Percentiles rank a stretch among this genome's conserved stretches.
Conservation (phyloP, 2,329 filamentous ascomycete species). For the Dryadomyces quercus-mongolicae region DNA sequence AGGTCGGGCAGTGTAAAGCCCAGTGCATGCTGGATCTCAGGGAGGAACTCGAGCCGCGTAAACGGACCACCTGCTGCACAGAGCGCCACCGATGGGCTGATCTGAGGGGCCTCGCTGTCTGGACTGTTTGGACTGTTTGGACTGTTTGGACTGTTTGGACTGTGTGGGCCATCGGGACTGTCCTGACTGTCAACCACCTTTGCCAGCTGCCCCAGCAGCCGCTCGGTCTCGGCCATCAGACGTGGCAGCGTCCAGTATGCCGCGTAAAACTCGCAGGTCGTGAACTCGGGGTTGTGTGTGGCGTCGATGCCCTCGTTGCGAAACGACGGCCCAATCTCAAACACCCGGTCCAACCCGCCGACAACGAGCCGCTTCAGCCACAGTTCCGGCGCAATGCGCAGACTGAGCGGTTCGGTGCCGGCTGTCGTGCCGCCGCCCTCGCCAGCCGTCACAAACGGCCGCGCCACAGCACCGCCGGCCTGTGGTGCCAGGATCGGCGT, state of each 20-base stretch:
- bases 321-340: slow-evolving; percentile 87
- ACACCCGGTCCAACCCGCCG: slow-evolving; percentile 77
- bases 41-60: slow-evolving; percentile 66
- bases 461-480: slow-evolving; percentile 78
- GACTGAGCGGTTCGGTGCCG: slow-evolving; percentile 34
- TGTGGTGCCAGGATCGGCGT: slow-evolving; percentile 77
- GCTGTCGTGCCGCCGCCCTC: slow-evolving; percentile 32
- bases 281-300: slow-evolving; percentile 95
- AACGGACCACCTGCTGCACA: slow-evolving; percentile 32
- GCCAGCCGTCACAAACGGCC: slow-evolving; percentile 62
- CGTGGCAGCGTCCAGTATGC: slow-evolving; percentile 67
- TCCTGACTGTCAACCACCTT: slow-evolving; percentile 26
- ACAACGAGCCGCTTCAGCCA: slow-evolving; percentile 90
- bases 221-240: slow-evolving; percentile 65
- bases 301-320: slow-evolving; percentile 85
- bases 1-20: slow-evolving; percentile 55
- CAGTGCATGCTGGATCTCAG: slow-evolving; percentile 59
- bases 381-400: slow-evolving; percentile 86
- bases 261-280: slow-evolving; percentile 93
- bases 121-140: neutral
- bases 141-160: slow-evolving; percentile 14
- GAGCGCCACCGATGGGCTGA: neutral
- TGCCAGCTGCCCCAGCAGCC: slow-evolving; percentile 44
- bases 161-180: neutral
- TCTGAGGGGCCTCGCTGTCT: neutral